A percentile compares a stretch with the other conserved stretches of the same genome.
Evolutionary conservation across 2,329 filamentous ascomycete species (phyloP).

Genomic region (Simplicillium sp.): DNA sequence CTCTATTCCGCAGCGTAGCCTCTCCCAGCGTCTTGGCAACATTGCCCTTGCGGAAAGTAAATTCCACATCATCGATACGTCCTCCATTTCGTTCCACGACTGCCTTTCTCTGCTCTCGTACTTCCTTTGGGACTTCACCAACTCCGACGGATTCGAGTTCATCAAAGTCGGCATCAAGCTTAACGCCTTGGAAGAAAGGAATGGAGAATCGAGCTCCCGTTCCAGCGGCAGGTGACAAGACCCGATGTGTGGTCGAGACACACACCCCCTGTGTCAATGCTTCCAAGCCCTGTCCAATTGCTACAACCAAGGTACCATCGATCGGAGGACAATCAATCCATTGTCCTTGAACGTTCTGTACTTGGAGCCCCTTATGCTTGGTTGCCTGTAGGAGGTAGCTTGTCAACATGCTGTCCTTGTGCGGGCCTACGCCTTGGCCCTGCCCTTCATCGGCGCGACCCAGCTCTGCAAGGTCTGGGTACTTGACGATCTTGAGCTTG

Average conservation of each 20-base stretch:
- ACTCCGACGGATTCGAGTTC: conserved; percentile 56
- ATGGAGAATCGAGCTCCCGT: conserved; percentile 67
- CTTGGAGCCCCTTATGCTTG: conserved; percentile 67
- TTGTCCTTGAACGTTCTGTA: conserved; percentile 65
- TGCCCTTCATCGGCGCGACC: conserved; percentile 31
- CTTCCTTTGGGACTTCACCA: conserved; percentile 49
- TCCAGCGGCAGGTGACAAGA: conserved; percentile 63
- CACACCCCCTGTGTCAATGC: conserved; percentile 78
- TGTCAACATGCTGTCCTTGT: conserved; percentile 79
- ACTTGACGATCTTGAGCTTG: conserved; percentile 85
- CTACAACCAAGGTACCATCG: conserved; percentile 70
- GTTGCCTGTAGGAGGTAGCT: conserved; percentile 75
- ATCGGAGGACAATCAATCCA: conserved; percentile 81
- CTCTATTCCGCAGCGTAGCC: conserved; percentile 72
- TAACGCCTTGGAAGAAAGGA: conserved; percentile 83
- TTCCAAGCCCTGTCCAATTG: conserved; percentile 80
- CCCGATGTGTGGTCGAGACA: conserved; percentile 72
- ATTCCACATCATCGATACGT: conserved; percentile 68
- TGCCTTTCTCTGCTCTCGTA: conserved; percentile 50
- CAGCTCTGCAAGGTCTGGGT: conserved; percentile 61
- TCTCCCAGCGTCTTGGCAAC: conserved; percentile 64
- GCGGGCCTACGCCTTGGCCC: conserved; percentile 61
- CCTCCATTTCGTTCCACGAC: conserved; percentile 49
- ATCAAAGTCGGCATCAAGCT: conserved; percentile 70
- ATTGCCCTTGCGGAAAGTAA: conserved; percentile 67